Conservation (phyloP, 2,329 filamentous ascomycete species). For the Fusarium sp. region DNA sequence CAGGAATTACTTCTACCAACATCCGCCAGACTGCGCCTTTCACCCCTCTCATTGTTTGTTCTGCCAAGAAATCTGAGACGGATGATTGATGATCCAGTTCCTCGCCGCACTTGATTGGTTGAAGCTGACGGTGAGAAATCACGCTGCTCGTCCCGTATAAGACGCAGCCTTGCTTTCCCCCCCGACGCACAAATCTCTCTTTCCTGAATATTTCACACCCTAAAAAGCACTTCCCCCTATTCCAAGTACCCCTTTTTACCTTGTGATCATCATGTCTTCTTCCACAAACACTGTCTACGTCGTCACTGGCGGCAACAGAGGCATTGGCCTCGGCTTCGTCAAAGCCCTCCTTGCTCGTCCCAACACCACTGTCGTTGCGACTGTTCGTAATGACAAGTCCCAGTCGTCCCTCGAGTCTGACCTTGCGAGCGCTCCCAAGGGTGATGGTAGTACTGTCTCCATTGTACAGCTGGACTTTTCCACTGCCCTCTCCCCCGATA, state of each 20-base stretch:
- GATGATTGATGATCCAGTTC: slow-evolving; percentile 3
- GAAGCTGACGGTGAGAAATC: neutral
- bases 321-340: slow-evolving; percentile 55
- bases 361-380: slow-evolving; percentile 62
- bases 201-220: fast-evolving
- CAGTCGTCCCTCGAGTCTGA: slow-evolving; percentile 34
- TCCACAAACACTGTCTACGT: slow-evolving; percentile 49
- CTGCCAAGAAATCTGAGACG: neutral
- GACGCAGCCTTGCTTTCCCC: neutral
- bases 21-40: neutral
- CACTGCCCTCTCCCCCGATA: slow-evolving; percentile 38
- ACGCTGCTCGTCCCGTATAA: neutral
- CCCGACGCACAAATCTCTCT: neutral
- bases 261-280: neutral
- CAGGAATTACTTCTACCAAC: neutral
- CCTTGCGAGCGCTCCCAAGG: slow-evolving; percentile 39
- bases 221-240: fast-evolving
- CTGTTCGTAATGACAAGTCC: slow-evolving; percentile 48
- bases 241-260: fast-evolving
- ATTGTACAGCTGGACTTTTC: slow-evolving; percentile 55
- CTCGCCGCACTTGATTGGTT: fast-evolving
- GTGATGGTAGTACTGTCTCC: slow-evolving; percentile 47
- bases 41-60: neutral
- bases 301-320: slow-evolving; percentile 56
- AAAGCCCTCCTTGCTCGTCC: slow-evolving; percentile 58